Evolutionary conservation across 2,329 filamentous ascomycete species (phyloP).

Genomic region (Aphanoascus verrucosus): DNA sequence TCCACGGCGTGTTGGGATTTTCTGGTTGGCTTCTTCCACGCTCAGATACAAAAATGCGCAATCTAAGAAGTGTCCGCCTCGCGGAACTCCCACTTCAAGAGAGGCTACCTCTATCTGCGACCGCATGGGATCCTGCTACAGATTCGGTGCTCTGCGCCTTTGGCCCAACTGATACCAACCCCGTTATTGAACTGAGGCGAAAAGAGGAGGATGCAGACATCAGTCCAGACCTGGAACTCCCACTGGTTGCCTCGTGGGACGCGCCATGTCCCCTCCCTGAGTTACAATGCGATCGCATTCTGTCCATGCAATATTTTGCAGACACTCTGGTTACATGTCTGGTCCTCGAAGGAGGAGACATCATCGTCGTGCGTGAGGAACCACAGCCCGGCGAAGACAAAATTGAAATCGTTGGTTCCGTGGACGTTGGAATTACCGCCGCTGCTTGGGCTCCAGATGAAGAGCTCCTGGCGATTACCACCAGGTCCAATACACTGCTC

Average conservation of each 20-base stretch:
- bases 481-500: constrained; percentile 64
- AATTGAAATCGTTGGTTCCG: constrained; percentile 90
- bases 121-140: constrained; percentile 72
- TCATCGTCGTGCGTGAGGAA: constrained; percentile 70
- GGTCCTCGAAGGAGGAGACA: constrained; percentile 81
- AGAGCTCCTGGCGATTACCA: constrained; percentile 74
- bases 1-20: background rate
- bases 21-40: background rate
- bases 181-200: constrained; percentile 62
- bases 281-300: constrained; percentile 60
- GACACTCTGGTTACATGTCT: constrained; percentile 70
- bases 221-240: constrained; percentile 35
- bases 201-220: constrained; percentile 28
- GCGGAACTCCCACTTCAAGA: constrained; percentile 51
- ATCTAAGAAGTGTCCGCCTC: constrained; percentile 68
- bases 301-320: constrained; percentile 74
- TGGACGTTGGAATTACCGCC: constrained; percentile 81
- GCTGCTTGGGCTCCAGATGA: constrained; percentile 93
- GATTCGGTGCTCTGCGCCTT: constrained; percentile 73
- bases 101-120: constrained; percentile 57
- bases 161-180: constrained; percentile 61
- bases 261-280: constrained; percentile 69
- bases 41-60: constrained; percentile 55
- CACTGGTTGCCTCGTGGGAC: constrained; percentile 72
- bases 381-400: constrained; percentile 56